A percentile compares a stretch with the other conserved stretches of the same genome.
Evolutionary conservation across 2,329 filamentous ascomycete genomes (phyloP).

Genomic region (Ophiosphaerella korrae): DNA sequence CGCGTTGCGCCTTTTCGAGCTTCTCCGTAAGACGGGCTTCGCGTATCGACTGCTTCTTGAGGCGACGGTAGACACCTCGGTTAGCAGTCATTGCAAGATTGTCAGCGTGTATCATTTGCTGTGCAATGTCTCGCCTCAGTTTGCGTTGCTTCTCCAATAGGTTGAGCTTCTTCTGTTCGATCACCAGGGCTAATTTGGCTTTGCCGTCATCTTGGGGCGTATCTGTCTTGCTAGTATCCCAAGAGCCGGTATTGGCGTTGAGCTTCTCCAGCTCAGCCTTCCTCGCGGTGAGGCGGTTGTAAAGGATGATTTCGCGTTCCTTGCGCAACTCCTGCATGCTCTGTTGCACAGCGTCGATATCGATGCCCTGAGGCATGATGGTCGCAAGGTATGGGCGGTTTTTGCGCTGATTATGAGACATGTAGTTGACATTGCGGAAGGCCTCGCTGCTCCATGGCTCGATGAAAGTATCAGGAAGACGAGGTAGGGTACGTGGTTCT

Average conservation of each 20-base stretch:
- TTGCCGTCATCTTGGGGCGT: slow-evolving; percentile 73
- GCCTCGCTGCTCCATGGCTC: slow-evolving; percentile 45
- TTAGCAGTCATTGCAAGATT: slow-evolving; percentile 98
- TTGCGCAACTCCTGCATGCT: slow-evolving; percentile 66
- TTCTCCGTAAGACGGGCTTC: slow-evolving; percentile 98
- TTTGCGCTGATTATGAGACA: slow-evolving; percentile 75
- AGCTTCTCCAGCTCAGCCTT: slow-evolving; percentile 83
- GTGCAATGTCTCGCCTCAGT: slow-evolving; percentile 83
- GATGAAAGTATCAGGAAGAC: slow-evolving; percentile 61
- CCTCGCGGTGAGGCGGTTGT: slow-evolving; percentile 85
- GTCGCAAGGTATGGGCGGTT: slow-evolving; percentile 83
- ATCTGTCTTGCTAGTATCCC: slow-evolving; percentile 76
- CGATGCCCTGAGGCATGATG: slow-evolving; percentile 85
- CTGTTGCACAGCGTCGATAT: slow-evolving; percentile 67
- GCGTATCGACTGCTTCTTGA: slow-evolving; percentile 95
- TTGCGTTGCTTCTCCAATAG: slow-evolving; percentile 87
- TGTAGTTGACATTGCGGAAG: slow-evolving; percentile 72
- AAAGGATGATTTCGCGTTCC: slow-evolving; percentile 84
- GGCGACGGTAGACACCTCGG: slow-evolving; percentile 83
- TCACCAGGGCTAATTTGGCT: slow-evolving; percentile 85
- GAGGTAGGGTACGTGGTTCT: slow-evolving; percentile 33
- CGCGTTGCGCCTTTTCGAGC: slow-evolving; percentile 97
- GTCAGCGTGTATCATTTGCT: slow-evolving; percentile 93
- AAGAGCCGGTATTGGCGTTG: slow-evolving; percentile 83
- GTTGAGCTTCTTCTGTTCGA: slow-evolving; percentile 91